Conservation (phyloP, 2,329 filamentous ascomycete species). For the Claviceps quebecensis region DNA sequence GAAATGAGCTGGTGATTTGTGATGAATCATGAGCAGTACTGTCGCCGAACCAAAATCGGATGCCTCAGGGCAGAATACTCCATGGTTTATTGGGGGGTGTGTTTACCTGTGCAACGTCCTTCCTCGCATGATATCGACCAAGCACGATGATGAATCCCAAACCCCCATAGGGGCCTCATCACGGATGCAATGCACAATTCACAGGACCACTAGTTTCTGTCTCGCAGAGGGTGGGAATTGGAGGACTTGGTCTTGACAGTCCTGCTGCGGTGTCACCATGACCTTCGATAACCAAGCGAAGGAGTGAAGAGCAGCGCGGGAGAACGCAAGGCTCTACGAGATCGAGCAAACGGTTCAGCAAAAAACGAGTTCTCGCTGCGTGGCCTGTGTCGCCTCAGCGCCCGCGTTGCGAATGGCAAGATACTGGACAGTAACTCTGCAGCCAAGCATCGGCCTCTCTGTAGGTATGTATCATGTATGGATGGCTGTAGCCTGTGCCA, state of each 20-base stretch:
- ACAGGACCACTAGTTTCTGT: background rate
- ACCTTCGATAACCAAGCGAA: background rate
- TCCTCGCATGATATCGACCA: background rate
- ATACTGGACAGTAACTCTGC: background rate
- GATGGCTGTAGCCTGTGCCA: background rate
- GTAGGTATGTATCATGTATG: background rate
- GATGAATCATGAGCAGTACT: no score
- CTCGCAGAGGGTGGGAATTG: background rate
- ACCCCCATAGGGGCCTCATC: background rate
- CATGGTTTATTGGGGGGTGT: background rate
- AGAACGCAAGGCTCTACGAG: background rate
- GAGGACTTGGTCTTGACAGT: background rate
- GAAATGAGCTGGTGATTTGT: background rate
- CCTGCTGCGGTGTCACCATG: background rate
- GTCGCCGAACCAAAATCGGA: background rate
- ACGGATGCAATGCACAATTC: background rate
- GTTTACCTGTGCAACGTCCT: background rate
- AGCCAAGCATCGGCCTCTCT: background rate
- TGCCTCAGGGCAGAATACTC: no score
- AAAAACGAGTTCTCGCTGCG: conserved; percentile 1
- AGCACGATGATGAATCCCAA: background rate
- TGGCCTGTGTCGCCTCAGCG: conserved; percentile 2
- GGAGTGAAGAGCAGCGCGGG: background rate
- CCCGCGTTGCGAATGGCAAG: background rate
- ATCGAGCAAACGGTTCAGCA: background rate